These are phyloP conservation scores for Lignosus rhinocerotis DNA, from an alignment of 1,284 basidiomycete species.

Conservation along the genomic window DNA sequence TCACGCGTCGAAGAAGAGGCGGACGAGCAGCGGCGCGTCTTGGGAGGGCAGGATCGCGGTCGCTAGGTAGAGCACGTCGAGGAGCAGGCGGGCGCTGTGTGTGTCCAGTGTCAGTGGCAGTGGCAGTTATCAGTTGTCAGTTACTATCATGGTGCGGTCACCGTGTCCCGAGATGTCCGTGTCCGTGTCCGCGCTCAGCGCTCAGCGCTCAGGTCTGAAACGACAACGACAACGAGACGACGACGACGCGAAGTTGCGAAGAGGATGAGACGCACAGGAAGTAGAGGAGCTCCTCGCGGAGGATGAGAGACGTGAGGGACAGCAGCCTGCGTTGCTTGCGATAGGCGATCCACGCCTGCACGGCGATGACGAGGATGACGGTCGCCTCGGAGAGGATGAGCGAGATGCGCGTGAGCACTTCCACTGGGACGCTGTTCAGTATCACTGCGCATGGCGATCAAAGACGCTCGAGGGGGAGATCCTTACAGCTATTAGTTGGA, in stretches of 20 bases:
- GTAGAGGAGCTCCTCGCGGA: neutral
- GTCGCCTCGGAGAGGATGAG: neutral
- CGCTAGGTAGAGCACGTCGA: neutral
- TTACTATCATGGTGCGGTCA: too few relatives aligned
- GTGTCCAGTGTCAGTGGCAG: neutral
- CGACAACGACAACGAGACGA: too few relatives aligned
- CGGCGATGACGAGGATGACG: neutral
- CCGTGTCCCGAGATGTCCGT: too few relatives aligned
- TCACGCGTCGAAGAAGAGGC: neutral
- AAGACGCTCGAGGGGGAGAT: neutral
- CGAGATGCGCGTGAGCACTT: neutral
- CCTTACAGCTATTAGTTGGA: neutral
- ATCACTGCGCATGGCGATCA: neutral
- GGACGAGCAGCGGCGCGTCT: neutral
- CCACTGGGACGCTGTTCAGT: neutral
- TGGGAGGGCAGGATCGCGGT: neutral
- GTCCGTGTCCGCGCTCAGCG: too few relatives aligned
- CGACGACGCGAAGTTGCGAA: too few relatives aligned
- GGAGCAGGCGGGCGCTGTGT: neutral
- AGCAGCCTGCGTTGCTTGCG: neutral
- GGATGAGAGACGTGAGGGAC: neutral
- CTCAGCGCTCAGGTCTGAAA: too few relatives aligned
- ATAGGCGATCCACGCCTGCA: neutral
- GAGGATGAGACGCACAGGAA: neutral
- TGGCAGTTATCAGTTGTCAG: neutral